These are phyloP conservation scores for Dichotomopilus funicola DNA, from an alignment of 2,329 filamentous ascomycete genomes.

Conservation along the genomic window DNA sequence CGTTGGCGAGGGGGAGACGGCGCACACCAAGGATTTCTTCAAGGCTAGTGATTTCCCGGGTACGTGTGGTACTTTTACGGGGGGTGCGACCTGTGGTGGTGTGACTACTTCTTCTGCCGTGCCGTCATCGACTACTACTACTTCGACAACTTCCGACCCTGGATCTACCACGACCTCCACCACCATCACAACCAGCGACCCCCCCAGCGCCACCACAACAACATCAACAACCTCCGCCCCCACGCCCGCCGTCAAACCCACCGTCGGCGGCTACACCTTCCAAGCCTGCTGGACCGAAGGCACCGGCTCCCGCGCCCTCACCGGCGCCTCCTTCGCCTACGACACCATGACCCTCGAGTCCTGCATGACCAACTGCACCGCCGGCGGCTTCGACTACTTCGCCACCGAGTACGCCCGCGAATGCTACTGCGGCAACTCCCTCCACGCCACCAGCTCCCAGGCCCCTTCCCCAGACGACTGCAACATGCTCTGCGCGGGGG, in stretches of 20 bases:
- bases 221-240: constrained; percentile 18
- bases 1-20: constrained; percentile 31
- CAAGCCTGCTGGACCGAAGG: constrained; percentile 46
- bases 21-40: constrained; percentile 43
- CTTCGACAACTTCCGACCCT: constrained; percentile 9
- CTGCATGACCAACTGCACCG: constrained; percentile 40
- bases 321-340: constrained; percentile 35
- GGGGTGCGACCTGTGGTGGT: constrained; percentile 26
- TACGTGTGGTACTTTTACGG: constrained; percentile 38
- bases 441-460: constrained; percentile 29
- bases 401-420: constrained; percentile 47
- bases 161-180: constrained; percentile 15
- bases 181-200: constrained; percentile 18
- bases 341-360: constrained; percentile 45
- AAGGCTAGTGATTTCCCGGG: constrained; percentile 38
- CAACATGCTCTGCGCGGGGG: constrained; percentile 33
- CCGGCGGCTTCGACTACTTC: constrained; percentile 38
- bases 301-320: constrained; percentile 37
- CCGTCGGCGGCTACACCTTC: constrained; percentile 39
- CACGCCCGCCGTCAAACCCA: constrained; percentile 33
- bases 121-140: constrained; percentile 11
- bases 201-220: constrained; percentile 23
- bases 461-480: constrained; percentile 30
- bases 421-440: constrained; percentile 45
- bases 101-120: constrained; percentile 17